Base-by-base conservation (phyloP, 1,284 basidiomycete genomes). In the Pseudozyma thailandica region DNA sequence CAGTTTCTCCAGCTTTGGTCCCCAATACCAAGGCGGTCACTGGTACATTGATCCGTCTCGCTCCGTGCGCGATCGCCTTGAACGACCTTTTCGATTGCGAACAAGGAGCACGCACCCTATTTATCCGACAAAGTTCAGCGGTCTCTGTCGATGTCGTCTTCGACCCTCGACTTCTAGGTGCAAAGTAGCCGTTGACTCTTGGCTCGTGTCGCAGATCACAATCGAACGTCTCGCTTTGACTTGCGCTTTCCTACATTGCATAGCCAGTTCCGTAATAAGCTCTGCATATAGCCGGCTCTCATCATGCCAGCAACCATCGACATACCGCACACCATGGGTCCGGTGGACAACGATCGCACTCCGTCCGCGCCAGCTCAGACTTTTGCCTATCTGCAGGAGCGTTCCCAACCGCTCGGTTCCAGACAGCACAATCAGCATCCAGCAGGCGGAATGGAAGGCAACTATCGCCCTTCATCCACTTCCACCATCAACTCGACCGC, bases 361-460 rank as follows among this genome's bases (percentile, higher is more conserved):
- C 66, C 65, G 7, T 69, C 66, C 6, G 54, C 60, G 7, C 45
- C 54, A 20, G 42, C 60, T 28, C 66, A 64, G 37, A 53, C 60
- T 2, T 70, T 70, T 48, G 66, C 66, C 18, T 27, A 52, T 39
- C 42, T 70, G 56, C 66, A 70, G 38, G 43, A 63, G 6, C 63
- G 54, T 9, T 55, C 56, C 27, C 55, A 55, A 33, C 48, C 59
- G 18, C 59, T 60, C 21, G 48, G 47, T 3, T 27, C 55, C 6
- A 45, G 59, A 23, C 49, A 54, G 12, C 44, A 35, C 16, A 15
- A 25, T 13, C 46, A 13, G 18, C 46, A 54, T 5, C 28, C 50
- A 7, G 45, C 37, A 25, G 41, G 35, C 54, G 46, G 28, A n/a
- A 30, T 28, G 30, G 26, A 45, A 20, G 21, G 28, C 16, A 37